Conservation (phyloP, 805 yeast species). For the Cyberlindnera xishuangbannaensis region DNA sequence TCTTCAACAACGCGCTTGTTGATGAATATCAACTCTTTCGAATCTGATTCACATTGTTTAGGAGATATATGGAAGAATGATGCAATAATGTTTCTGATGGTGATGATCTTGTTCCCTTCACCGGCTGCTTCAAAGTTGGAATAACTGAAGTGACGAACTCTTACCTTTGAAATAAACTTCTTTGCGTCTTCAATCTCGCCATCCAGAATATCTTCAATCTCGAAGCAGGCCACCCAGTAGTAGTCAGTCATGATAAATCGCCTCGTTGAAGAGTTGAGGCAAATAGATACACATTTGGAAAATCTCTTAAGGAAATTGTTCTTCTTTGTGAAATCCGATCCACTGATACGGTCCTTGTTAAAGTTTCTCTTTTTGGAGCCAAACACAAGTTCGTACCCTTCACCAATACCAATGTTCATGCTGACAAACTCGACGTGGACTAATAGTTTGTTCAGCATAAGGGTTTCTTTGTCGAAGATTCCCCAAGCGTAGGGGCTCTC, state of each 20-base stretch:
- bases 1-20: slow-evolving; percentile 19
- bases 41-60: slow-evolving; percentile 1
- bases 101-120: slow-evolving; percentile 14
- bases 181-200: slow-evolving; percentile 23
- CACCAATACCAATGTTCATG: slow-evolving; percentile 19
- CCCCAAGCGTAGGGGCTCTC: slow-evolving; percentile 21
- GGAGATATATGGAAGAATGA: slow-evolving; percentile 18
- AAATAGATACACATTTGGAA: slow-evolving; percentile 24
- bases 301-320: slow-evolving; percentile 23
- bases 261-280: slow-evolving; percentile 22
- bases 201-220: slow-evolving; percentile 22
- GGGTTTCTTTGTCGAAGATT: slow-evolving; percentile 16
- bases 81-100: slow-evolving; percentile 22
- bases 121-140: slow-evolving; percentile 20
- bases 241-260: slow-evolving; percentile 24
- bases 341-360: slow-evolving; percentile 8
- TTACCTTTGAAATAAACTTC: slow-evolving; percentile 21
- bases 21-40: slow-evolving; percentile 6
- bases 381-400: slow-evolving; percentile 25
- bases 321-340: slow-evolving; percentile 20
- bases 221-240: slow-evolving; percentile 24
- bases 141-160: slow-evolving; percentile 20
- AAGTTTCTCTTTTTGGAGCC: slow-evolving; percentile 14
- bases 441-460: slow-evolving; percentile 16
- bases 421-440: slow-evolving; percentile 23